These are phyloP conservation scores for Kappamyces sp. DNA, from an alignment of 192 early-diverging fungal genomes.

Conservation along the genomic window DNA sequence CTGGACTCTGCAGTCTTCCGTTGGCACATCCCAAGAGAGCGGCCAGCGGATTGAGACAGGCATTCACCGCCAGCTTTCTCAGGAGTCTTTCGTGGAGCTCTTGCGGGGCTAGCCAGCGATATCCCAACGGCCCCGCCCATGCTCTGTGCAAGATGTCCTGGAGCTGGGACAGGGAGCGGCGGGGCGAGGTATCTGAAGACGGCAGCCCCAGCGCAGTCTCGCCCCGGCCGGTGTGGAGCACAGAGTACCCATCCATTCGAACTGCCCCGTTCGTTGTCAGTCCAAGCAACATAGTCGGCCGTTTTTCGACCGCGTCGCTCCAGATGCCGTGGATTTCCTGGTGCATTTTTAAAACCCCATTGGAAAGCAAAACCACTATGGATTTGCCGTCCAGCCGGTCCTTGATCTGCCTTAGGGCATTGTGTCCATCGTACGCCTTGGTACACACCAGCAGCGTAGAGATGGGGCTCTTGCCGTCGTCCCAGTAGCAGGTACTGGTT, in stretches of 20 bases:
- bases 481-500: too few species aligned
- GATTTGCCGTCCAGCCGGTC: constrained; percentile 42
- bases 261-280: constrained; percentile 52
- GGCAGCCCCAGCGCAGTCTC: constrained; percentile 41
- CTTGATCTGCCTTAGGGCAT: constrained; percentile 43
- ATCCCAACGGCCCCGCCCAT: constrained; percentile 15
- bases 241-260: constrained; percentile 37
- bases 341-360: constrained; percentile 55
- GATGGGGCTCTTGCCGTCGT: constrained; percentile 28
- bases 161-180: constrained; percentile 6
- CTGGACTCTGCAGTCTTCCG: constrained; percentile 29
- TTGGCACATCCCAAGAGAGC: constrained; percentile 53
- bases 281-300: constrained; percentile 40
- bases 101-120: constrained; percentile 21
- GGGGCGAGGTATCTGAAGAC: constrained; percentile 15
- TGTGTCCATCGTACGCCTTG: constrained; percentile 58
- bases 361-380: constrained; percentile 59
- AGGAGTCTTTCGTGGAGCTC: constrained; percentile 43
- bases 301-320: constrained; percentile 18
- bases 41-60: constrained; percentile 60
- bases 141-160: constrained; percentile 21
- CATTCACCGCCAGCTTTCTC: constrained; percentile 60
- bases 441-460: constrained; percentile 52
- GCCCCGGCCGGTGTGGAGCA: constrained; percentile 54
- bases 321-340: constrained; percentile 41